Conservation (phyloP, 495 filamentous ascomycete genomes). For the Xylaria longipes region DNA sequence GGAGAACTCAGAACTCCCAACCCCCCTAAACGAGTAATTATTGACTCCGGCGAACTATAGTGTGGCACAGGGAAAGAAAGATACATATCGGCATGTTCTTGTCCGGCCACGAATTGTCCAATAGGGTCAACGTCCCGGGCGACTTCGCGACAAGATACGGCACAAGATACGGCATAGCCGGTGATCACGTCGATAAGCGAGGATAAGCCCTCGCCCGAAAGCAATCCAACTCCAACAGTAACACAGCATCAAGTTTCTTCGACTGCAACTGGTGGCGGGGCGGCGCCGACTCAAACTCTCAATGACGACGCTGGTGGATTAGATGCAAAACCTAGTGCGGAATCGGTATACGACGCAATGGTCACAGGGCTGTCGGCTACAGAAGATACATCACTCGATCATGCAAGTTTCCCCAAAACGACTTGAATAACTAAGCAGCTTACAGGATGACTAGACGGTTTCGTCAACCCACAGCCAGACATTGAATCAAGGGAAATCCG, state of each 20-base stretch:
- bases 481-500: background rate
- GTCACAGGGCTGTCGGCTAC: background rate
- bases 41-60: too few relatives aligned
- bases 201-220: background rate
- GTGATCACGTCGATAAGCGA: background rate
- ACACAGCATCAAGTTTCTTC: background rate
- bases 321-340: background rate
- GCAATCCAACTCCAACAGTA: background rate
- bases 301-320: background rate
- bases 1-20: too few relatives aligned
- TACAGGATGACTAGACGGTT: background rate
- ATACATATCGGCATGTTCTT: slow-evolving; percentile 14
- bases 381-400: background rate
- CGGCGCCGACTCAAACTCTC: background rate
- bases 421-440: background rate
- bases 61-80: slow-evolving; percentile 2
- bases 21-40: too few relatives aligned
- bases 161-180: background rate
- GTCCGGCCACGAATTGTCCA: slow-evolving; percentile 6
- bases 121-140: background rate
- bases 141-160: background rate
- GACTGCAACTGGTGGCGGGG: background rate
- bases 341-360: too few relatives aligned
- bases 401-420: background rate
- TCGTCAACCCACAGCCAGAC: background rate